Base-by-base conservation (phyloP, 768 basidiomycete species). In the Lanmaoa rubissima region DNA sequence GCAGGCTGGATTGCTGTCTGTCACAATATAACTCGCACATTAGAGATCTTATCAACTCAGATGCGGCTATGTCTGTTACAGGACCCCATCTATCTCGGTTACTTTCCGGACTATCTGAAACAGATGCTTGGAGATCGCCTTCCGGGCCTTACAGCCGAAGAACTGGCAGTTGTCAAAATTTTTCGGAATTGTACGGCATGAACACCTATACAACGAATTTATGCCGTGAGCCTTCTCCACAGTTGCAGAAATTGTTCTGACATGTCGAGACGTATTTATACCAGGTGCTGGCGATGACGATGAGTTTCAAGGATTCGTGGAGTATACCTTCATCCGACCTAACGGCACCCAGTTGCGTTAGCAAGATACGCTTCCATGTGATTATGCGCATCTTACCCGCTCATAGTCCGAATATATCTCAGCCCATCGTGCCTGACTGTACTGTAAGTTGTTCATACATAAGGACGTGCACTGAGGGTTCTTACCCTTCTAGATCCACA, bases 121-220 rank as follows among this genome's bases (percentile, higher is more conserved):
- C 75, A 79, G 52, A 78, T 85, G 24, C 76, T 84, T 49, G 80
- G 80, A 14, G 76, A 81, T 53, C 80, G 83, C n/a, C 78, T 87
- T 44, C 82, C 83, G 0, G 75, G 77, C 42, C 84, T 82, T 63
- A 82, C 84, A 1, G 64, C 74, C 8, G 84, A 82, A 34, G 85
- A 88, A 61, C 65, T 79, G 58, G 73, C 72, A 0, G 63, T 87
- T 35, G 83, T 87, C 39, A 80, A 82, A 51, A 82, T 81, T 44
- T 87, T 2, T 84, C 85, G 2, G 86, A 86, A 66, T 88, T 87
- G 69, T 87, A 86, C 65, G 86, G 85, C 34, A 82, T 87, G 80
- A 87, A 87, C 69, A 85, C 86, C 0, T 87, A 88, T 65, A 85
- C 85, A 5, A 87, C 84, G 12, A 82, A 85, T 61, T 76, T 87